Evolutionary conservation across 1,284 basidiomycete genomes (phyloP).

Genomic region (Puccinia coronata): DNA sequence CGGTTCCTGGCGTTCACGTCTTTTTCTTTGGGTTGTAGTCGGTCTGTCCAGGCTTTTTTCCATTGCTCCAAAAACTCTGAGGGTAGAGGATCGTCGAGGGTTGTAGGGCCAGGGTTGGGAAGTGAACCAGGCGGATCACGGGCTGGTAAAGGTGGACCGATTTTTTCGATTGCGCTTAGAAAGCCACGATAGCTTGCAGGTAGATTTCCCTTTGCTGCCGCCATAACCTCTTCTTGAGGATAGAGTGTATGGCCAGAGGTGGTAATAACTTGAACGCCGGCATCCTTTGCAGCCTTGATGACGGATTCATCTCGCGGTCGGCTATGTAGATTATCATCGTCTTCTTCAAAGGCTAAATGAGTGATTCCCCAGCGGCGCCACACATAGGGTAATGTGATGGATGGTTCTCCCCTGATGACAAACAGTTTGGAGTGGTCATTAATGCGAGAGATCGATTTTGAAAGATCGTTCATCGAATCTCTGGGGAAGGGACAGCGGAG

Average conservation of each 20-base stretch:
- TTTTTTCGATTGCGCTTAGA: slow-evolving; percentile 54
- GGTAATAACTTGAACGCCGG: slow-evolving; percentile 58
- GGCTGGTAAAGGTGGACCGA: slow-evolving; percentile 16
- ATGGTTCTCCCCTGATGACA: slow-evolving; percentile 63
- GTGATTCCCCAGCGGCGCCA: slow-evolving; percentile 63
- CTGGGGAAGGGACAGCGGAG: background rate
- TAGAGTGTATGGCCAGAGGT: slow-evolving; percentile 61
- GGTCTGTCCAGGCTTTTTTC: slow-evolving; percentile 23
- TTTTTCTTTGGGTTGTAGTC: background rate
- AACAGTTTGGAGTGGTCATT: slow-evolving; percentile 61
- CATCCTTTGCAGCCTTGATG: slow-evolving; percentile 54
- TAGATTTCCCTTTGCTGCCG: background rate
- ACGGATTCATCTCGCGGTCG: slow-evolving; percentile 55
- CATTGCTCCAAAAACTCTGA: slow-evolving; percentile 23
- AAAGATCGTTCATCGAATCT: slow-evolving; percentile 57
- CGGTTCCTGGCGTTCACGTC: slow-evolving; percentile 36
- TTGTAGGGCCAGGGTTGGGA: slow-evolving; percentile 56
- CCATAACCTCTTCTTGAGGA: slow-evolving; percentile 55
- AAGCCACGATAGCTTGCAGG: slow-evolving; percentile 54
- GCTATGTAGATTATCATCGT: slow-evolving; percentile 55
- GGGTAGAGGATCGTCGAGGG: slow-evolving; percentile 16
- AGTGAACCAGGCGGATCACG: slow-evolving; percentile 53
- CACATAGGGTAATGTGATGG: slow-evolving; percentile 60
- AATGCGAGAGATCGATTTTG: slow-evolving; percentile 58
- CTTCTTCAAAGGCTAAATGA: slow-evolving; percentile 62